Evolutionary conservation across 331 rosid genomes (phyloP), one percentile per base, ranked within the genome.

Genomic region (Malus hybrid): DNA sequence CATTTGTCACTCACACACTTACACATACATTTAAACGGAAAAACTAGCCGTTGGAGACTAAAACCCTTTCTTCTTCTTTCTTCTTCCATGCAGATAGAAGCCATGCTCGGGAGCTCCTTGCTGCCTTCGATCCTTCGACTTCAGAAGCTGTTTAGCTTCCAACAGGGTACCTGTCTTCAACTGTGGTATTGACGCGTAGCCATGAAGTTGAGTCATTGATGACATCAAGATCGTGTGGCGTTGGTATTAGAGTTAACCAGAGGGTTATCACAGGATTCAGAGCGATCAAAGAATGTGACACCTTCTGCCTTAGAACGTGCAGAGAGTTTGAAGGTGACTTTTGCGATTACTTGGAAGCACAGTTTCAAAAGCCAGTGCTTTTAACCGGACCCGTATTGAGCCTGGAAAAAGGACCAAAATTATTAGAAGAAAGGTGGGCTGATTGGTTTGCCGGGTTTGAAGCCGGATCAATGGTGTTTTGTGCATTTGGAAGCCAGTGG

Each of bases 401-500:
- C 2, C 6, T 32, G 60, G 39, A 29, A 10, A 2, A 65, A 33
- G 27, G 5, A 44, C 29, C 24, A 27, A 55, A 0, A 0, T 10
- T n/a, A 20, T 59, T 83, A 13, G 88, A 88, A 2, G 73, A 70
- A 7, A 16, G 18, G 13, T 79, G 75, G 83, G 69, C 54, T 32
- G 63, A 74, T 0, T 88, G 91, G 90, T 82, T 90, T 5, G 50
- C 39, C 22, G 64, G 73, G 9, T 87, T 85, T 62, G 65, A 65
- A 6, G 48, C 65, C 1, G 42, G 54, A 0, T 71, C 87, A 0
- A 81, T 83, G 0, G 75, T 90, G 10, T 90, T 74, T 19, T 86
- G 91, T 15, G 88, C 91, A 46, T 86, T 88, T 48, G 91, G 96
- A 54, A 85, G 85, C 27, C 91, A 88, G 61, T 32, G 28, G 46